Conservation (phyloP, 345 rosid genomes). For the Rhizophora apiculata region DNA sequence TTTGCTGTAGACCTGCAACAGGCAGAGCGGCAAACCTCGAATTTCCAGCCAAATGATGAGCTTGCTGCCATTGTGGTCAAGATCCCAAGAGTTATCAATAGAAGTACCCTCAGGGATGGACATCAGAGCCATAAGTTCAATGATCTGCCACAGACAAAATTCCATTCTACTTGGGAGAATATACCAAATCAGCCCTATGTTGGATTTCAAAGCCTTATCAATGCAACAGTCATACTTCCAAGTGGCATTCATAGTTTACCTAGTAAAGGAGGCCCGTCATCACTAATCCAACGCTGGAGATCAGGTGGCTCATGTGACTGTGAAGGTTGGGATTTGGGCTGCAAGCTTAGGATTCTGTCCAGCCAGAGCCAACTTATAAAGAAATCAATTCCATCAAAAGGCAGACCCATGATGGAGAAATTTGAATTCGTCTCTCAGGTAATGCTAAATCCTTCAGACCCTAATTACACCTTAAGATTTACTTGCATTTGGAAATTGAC, state of each 20-base stretch:
- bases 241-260: slow-evolving; percentile 83
- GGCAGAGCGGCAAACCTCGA: slow-evolving; percentile 39
- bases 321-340: slow-evolving; percentile 97
- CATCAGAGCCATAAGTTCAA: slow-evolving; percentile 24
- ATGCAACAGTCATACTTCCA: slow-evolving; percentile 76
- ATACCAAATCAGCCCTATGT: slow-evolving; percentile 16
- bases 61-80: slow-evolving; percentile 81
- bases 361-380: slow-evolving; percentile 21
- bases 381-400: slow-evolving; percentile 31
- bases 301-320: slow-evolving; percentile 96
- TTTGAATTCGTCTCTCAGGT: slow-evolving; percentile 69
- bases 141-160: slow-evolving; percentile 17
- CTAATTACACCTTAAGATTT: not conserved
- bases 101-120: slow-evolving; percentile 25
- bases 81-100: slow-evolving; percentile 37
- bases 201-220: slow-evolving; percentile 29
- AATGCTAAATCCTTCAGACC: not conserved
- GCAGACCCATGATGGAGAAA: slow-evolving; percentile 28
- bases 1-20: slow-evolving; percentile 50
- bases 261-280: slow-evolving; percentile 80
- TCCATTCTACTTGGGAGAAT: slow-evolving; percentile 19
- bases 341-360: slow-evolving; percentile 63
- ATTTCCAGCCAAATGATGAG: slow-evolving; percentile 64
- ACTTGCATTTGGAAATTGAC: not conserved
- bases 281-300: slow-evolving; percentile 84